Base-by-base conservation (phyloP, 306 rosid species). In the Gynostemma pentaphyllum region DNA sequence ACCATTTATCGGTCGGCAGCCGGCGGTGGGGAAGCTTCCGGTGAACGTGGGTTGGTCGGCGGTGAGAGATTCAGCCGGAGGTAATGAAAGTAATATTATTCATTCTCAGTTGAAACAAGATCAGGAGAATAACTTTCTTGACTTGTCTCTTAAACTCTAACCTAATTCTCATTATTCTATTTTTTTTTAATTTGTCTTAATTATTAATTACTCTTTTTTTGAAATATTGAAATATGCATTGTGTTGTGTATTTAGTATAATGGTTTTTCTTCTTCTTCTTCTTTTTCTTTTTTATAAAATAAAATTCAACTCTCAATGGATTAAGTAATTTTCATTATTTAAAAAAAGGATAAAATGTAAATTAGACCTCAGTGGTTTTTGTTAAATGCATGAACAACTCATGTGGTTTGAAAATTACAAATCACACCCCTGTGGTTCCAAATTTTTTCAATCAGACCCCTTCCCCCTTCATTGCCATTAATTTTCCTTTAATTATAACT, bases 121-220 rank as follows among this genome's bases (percentile, higher is more conserved):
- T 19, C 28, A 34, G 18, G 64, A 57, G 11, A 19, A 16, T 18
- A 57, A 18, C 13, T 57, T 57, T 10, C 29, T 57, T 11, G 64
- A 57, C 16, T 57, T 57, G 11, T 57, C 64, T 57, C 64, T 57
- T 0, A 57, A 36, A 36, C 64, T 57, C 64, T 57, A 57, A 57
- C 45, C 42, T 5, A 36, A 11, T 29, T 54, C 3, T 54, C 16
- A 1, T 29, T 54, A 1, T 54, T n/a, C 13, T 49, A 49, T 12
- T 29, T 13, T 52, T 2, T 18, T 18, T 46, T 46, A 3, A 0
- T 21, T 54, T 30, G 15, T 54, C 24, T 32, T 30, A 15, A 29
- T 54, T 53, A 4, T 55, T 55, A 48, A 48, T 48, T 1, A 0
- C 11, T 19, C 21, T 13, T 44, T 44, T 44, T 8, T 22, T 23